Conservation (phyloP, 345 rosid genomes). For the Hypericum perforatum region DNA sequence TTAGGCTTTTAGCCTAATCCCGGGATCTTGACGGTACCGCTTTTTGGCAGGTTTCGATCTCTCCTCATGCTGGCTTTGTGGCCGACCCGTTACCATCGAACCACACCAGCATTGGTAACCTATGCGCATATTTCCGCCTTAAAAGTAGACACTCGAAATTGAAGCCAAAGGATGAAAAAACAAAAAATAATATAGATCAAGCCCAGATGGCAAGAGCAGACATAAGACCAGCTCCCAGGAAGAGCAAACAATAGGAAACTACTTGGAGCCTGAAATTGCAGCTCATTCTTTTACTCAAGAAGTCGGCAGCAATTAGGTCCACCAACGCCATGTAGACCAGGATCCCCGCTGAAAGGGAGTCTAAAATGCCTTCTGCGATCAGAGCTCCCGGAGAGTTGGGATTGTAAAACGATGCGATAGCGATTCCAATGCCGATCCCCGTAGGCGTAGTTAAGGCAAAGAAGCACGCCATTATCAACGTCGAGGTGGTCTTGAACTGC, state of each 20-base stretch:
- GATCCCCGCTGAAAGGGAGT: conserved; percentile 81
- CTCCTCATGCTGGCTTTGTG: too few relatives aligned
- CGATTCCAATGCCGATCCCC: conserved; percentile 62
- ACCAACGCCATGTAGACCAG: conserved; percentile 90
- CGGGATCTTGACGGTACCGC: too few relatives aligned
- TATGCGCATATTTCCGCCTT: too few relatives aligned
- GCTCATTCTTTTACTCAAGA: conserved; percentile 81
- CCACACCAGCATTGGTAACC: too few relatives aligned
- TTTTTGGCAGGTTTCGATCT: too few relatives aligned
- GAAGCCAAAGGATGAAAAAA: background rate
- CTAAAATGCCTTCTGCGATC: conserved; percentile 63
- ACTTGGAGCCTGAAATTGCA: conserved; percentile 70
- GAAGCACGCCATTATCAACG: conserved; percentile 61
- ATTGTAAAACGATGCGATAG: conserved; percentile 51
- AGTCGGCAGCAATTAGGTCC: conserved; percentile 88
- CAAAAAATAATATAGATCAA: background rate
- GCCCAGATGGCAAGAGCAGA: conserved; percentile 79
- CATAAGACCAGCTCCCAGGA: conserved; percentile 92
- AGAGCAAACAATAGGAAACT: conserved; percentile 60
- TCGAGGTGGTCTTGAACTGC: conserved; percentile 36
- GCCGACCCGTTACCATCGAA: too few relatives aligned
- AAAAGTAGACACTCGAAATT: too few relatives aligned
- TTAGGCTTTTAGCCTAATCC: too few relatives aligned
- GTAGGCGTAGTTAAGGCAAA: conserved; percentile 67
- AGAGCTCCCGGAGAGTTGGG: conserved; percentile 52